These are phyloP conservation scores for Trapa bicornis DNA, from an alignment of 345 rosid species.

Conservation along the genomic window DNA sequence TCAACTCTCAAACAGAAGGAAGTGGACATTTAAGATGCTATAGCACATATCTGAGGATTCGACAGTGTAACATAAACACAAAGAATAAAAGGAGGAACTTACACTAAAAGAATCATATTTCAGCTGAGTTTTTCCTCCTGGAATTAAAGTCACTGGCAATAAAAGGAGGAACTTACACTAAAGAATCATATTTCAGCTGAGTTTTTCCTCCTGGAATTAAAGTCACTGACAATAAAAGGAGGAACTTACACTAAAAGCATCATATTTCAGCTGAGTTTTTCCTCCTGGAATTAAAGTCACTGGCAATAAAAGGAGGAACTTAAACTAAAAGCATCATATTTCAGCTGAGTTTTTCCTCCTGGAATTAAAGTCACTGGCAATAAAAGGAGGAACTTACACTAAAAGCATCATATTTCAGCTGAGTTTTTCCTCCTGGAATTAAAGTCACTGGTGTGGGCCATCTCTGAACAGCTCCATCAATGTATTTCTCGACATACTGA, in stretches of 20 bases:
- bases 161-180: too few relatives aligned
- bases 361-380: too few relatives aligned
- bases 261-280: not conserved
- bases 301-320: not conserved
- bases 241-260: not conserved
- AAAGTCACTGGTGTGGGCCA: constrained; percentile 74
- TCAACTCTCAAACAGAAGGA: not conserved
- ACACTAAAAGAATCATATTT: constrained; percentile 73
- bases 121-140: constrained; percentile 45
- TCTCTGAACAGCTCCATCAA: constrained; percentile 20
- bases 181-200: too few relatives aligned
- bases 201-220: too few relatives aligned
- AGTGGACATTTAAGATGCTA: not conserved
- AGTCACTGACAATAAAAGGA: not conserved
- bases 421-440: constrained; percentile 53
- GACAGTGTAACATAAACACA: constrained; percentile 1
- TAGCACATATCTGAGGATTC: not conserved
- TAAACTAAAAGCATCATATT: not conserved
- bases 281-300: constrained; percentile 46
- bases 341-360: constrained; percentile 23
- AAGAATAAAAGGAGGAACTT: constrained; percentile 21
- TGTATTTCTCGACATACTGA: constrained; percentile 46
- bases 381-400: constrained; percentile 33
- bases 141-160: constrained; percentile 47
- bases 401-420: constrained; percentile 63